Percentiles rank a stretch among this genome's conserved stretches.
Evolutionary conservation across 306 rosid species (phyloP).

Genomic region (Lotus japonicus): DNA sequence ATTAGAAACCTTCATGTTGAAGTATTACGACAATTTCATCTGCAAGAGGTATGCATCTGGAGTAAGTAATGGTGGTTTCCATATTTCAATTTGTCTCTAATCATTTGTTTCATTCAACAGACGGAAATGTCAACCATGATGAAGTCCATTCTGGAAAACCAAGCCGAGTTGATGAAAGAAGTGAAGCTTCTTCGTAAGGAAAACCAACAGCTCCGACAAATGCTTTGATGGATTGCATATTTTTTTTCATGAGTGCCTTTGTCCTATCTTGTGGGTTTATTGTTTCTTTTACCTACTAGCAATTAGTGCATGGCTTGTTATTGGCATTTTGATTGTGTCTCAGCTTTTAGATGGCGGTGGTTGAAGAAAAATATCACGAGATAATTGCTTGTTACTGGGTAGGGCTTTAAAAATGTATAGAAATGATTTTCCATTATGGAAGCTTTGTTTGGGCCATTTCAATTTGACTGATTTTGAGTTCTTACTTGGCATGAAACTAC

Average conservation of each 20-base stretch:
- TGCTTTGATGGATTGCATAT: constrained; percentile 47
- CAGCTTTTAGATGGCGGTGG: constrained; percentile 20
- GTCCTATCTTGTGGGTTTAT: constrained; percentile 12
- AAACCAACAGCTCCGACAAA: constrained; percentile 80
- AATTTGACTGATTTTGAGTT: neutral
- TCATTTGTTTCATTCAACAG: constrained; percentile 35
- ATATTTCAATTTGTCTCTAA: constrained; percentile 5
- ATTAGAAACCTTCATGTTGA: constrained; percentile 96
- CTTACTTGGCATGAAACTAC: neutral
- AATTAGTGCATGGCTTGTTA: constrained; percentile 9
- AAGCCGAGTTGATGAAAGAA: constrained; percentile 85
- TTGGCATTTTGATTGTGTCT: constrained; percentile 24
- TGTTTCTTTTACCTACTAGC: constrained; percentile 24
- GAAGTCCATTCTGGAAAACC: constrained; percentile 73
- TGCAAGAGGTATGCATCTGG: constrained; percentile 79
- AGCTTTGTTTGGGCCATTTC: constrained; percentile 21
- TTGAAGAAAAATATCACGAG: constrained; percentile 5
- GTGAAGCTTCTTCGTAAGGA: constrained; percentile 78
- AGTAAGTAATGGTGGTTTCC: neutral
- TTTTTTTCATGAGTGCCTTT: constrained; percentile 11
- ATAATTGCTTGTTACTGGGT: constrained; percentile 18
- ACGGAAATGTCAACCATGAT: constrained; percentile 53
- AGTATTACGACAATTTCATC: constrained; percentile 83
- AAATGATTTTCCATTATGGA: constrained; percentile 23
- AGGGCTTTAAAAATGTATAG: constrained; percentile 43